phyloP scores from a whole-genome alignment of 257 asterid species.

The Capsicum baccatum region DNA sequence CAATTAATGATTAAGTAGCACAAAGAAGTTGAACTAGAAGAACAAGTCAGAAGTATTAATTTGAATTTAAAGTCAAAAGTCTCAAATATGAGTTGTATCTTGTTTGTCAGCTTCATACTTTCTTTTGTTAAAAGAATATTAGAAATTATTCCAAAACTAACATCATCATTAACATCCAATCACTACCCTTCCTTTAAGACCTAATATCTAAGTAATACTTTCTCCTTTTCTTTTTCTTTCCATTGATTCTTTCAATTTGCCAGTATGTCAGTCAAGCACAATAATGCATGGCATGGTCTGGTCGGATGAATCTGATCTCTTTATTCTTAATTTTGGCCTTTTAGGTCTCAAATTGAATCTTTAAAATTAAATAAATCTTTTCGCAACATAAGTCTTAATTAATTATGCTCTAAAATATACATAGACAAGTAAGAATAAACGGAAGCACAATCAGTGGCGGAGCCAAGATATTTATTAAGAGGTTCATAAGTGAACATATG shows the following conservation, averaged over 20 bases:
- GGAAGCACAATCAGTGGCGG: neutral
- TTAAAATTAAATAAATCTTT: neutral
- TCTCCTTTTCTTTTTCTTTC: neutral
- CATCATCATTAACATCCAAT: constrained; percentile 34
- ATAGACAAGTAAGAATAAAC: neutral
- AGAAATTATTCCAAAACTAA: constrained; percentile 30
- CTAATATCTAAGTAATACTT: neutral
- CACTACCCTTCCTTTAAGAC: constrained; percentile 7
- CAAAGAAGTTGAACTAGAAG: neutral
- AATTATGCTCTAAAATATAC: neutral
- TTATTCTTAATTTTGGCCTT: neutral
- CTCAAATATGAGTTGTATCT: constrained; percentile 15
- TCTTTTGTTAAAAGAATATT: neutral
- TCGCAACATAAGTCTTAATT: neutral
- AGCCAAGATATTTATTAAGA: too few relatives aligned
- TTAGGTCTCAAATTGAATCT: accelerated
- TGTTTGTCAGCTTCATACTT: constrained; percentile 8
- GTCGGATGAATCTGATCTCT: neutral
- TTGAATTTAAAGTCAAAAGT: constrained; percentile 18
- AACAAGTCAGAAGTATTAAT: neutral
- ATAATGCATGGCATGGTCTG: neutral
- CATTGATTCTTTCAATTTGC: neutral
- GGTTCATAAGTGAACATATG: too few relatives aligned
- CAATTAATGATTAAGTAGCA: neutral
- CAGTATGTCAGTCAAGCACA: constrained; percentile 19